phyloP scores from a whole-genome alignment of 2,329 filamentous ascomycete species.

The Cercospora brassicicola region DNA sequence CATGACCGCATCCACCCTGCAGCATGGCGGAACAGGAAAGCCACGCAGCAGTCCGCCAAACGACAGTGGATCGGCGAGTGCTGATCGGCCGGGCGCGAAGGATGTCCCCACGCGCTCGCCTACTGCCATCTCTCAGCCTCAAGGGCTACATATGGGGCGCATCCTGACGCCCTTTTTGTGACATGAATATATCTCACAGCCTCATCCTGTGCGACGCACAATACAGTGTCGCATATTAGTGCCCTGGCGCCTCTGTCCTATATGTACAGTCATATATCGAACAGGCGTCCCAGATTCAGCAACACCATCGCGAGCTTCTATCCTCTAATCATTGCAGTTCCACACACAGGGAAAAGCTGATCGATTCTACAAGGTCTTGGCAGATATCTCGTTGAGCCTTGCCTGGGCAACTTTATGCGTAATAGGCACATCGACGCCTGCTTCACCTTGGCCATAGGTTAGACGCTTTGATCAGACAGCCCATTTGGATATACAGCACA shows the following conservation, averaged over 20 bases:
- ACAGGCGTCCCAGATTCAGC: not conserved
- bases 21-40: not conserved
- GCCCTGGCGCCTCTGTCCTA: not conserved
- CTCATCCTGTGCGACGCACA: not conserved
- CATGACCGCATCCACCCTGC: not conserved
- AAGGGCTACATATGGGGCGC: constrained; percentile 11
- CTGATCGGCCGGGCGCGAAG: constrained; percentile 8
- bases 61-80: not conserved
- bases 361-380: not conserved
- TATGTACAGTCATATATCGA: not conserved
- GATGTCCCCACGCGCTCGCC: constrained; percentile 15
- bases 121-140: constrained; percentile 3
- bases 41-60: not conserved
- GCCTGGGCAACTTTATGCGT: not conserved
- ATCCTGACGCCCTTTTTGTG: constrained; percentile 5
- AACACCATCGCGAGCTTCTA: not conserved
- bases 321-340: not conserved
- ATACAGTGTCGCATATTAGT: not conserved
- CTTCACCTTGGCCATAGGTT: not conserved
- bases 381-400: no score
- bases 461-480: not conserved
- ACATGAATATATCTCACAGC: constrained; percentile 5
- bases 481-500: not conserved
- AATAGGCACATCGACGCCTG: not conserved
- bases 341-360: not conserved